Evolutionary conservation across 2,329 filamentous ascomycete genomes (phyloP), one percentile per base, ranked within the genome.

Genomic region (Ceratocystis variospora): DNA sequence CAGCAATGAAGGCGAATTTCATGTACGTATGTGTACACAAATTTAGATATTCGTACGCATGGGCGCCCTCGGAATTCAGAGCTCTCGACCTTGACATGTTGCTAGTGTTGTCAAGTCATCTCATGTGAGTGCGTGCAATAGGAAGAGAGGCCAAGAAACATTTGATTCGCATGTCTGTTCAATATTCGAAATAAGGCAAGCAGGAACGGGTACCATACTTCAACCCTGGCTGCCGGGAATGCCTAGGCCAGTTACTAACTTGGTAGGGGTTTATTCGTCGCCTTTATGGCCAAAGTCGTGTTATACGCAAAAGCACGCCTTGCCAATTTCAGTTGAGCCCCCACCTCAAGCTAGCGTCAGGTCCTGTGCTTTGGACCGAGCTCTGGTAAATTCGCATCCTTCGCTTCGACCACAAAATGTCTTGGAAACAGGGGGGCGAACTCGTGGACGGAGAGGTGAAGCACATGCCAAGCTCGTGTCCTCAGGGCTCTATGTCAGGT

Each of bases 301-400:
- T 33, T 28, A 33, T 59, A 33, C 15, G 28, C 31, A 37, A 31
- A 41, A 59, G 31, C 55, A n/a, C 6, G 33, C 28, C 19, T 37
- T 10, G 5, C 31, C 55, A 59, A 59, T 33, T 59, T 59, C 55
- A 59, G 55, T n/a, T 4, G 8, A n/a, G 28, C 28, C 28, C 37
- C 55, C 55, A 59, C 55, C 55, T 59, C 55, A 59, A 37, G 25
- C 7, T 37, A 59, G 55, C 55, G 55, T 37, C 55, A 37, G 55
- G 55, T 59, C 55, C 55, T 37, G 55, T 59, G 55, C 55, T 59
- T 10, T 19, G 4, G 31, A 19, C 55, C 19, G 17, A 37, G 28
- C 25, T 37, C 17, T 37, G 12, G 25, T 19, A 37, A 59, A 37
- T 59, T 25, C 55, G 28, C 55, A 59, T 59, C 55, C 55, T 59